These are phyloP conservation scores for Apiotrichum sp. DNA, from an alignment of 1,284 basidiomycete genomes.

Conservation along the genomic window DNA sequence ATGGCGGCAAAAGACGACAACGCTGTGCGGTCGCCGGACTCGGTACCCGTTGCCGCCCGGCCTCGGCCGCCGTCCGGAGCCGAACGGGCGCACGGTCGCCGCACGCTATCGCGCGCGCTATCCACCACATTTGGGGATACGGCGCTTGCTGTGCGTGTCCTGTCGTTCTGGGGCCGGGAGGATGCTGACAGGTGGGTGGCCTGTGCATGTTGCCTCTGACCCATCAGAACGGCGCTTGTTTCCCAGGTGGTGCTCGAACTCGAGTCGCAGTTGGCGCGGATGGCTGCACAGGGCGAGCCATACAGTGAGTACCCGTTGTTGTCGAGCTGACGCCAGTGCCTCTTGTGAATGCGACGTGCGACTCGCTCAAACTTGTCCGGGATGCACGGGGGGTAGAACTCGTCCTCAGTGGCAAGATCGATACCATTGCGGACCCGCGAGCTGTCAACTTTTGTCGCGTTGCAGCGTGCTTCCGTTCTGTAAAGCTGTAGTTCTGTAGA, in stretches of 20 bases:
- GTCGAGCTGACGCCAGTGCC: constrained; percentile 1
- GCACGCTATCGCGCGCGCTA: too few relatives aligned
- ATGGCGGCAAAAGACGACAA: neutral
- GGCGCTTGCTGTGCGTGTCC: constrained; percentile 9
- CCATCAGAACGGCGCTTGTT: constrained; percentile 1
- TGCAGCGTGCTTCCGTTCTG: constrained; percentile 8
- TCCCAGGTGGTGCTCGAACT: constrained; percentile 11
- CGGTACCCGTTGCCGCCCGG: too few relatives aligned
- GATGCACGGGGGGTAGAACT: constrained; percentile 12
- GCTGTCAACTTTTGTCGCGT: constrained; percentile 6
- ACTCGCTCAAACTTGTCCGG: constrained; percentile 15
- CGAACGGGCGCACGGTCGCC: too few relatives aligned
- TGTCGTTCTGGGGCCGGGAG: constrained; percentile 12
- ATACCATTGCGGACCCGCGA: constrained; percentile 2
- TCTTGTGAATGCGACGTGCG: constrained; percentile 4
- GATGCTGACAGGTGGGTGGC: neutral
- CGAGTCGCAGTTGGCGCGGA: constrained; percentile 9
- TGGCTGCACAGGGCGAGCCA: neutral
- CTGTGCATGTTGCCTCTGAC: neutral
- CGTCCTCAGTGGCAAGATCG: constrained; percentile 3
- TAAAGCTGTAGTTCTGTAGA: neutral
- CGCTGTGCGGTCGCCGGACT: neutral
- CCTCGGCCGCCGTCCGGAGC: too few relatives aligned
- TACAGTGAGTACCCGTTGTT: constrained; percentile 6
- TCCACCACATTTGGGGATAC: neutral